A percentile compares a stretch with the other conserved stretches of the same genome.
Conservation (phyloP, 2,329 filamentous ascomycete species). For the Colletotrichum spinosum region DNA sequence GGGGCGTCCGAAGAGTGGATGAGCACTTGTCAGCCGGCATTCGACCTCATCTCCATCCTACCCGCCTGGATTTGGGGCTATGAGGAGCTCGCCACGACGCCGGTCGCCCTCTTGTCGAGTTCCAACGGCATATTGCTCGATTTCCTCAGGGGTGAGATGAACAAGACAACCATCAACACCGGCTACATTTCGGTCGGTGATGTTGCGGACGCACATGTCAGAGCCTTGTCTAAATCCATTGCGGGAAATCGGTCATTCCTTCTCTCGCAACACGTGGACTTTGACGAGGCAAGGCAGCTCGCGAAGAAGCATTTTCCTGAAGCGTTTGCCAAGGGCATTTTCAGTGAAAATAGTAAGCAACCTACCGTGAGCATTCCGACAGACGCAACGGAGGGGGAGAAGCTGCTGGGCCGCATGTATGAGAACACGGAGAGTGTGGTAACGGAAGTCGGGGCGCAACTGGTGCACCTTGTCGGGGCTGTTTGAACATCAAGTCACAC, state of each 20-base stretch:
- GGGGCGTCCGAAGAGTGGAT: slow-evolving; percentile 48
- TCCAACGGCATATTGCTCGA: slow-evolving; percentile 48
- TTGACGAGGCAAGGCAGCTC: slow-evolving; percentile 10
- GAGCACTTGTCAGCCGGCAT: slow-evolving; percentile 45
- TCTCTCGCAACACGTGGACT: slow-evolving; percentile 9
- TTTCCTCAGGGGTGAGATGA: slow-evolving; percentile 45
- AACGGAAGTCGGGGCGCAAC: slow-evolving; percentile 47
- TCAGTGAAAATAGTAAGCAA: slow-evolving; percentile 4
- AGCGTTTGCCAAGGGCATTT: slow-evolving; percentile 13
- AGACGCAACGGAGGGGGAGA: slow-evolving; percentile 44
- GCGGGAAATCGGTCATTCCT: slow-evolving; percentile 41
- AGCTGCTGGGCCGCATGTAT: slow-evolving; percentile 48
- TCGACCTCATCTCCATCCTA: slow-evolving; percentile 50
- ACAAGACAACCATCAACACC: slow-evolving; percentile 40
- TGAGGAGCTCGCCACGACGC: slow-evolving; percentile 47
- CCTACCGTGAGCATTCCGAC: slow-evolving; percentile 22
- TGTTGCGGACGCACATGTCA: slow-evolving; percentile 50
- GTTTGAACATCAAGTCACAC: too few relatives aligned
- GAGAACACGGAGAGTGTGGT: slow-evolving; percentile 47
- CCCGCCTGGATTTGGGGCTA: slow-evolving; percentile 50
- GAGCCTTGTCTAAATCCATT: slow-evolving; percentile 46
- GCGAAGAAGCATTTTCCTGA: slow-evolving; percentile 12
- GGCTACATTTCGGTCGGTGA: slow-evolving; percentile 50
- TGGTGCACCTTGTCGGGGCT: slow-evolving; percentile 42
- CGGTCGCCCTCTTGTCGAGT: slow-evolving; percentile 42